Evolutionary conservation across 495 filamentous ascomycete genomes (phyloP), one percentile per base, ranked within the genome.

Genomic region (Aspergillus baeticus): DNA sequence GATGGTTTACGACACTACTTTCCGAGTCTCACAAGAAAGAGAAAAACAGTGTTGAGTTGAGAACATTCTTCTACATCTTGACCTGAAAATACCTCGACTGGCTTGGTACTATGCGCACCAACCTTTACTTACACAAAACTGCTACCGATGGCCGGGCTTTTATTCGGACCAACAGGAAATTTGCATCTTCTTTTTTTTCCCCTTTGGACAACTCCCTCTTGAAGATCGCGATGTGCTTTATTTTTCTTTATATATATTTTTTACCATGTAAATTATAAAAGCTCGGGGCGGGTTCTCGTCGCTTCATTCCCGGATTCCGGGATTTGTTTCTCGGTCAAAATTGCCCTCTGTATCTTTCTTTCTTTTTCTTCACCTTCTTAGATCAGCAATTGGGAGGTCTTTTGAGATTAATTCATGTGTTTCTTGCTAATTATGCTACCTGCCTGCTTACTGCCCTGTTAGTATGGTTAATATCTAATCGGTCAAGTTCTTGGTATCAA

Each of bases 261-360:
- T 61, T 64, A 59, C 44, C 23, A 11, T 76, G 69, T 76, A 74
- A 68, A 76, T 69, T 76, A 76, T 61, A 72, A 73, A 73, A 73
- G 71, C 69, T 63, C 71, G 73, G n/a, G 68, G 68, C 65, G 65
- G 70, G 62, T 62, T 59, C 65, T 72, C 50, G 56, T 69, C 53
- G 55, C 58, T 62, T 64, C 48, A 44, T n/a, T 45, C 39, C 7
- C n/a, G n/a, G 21, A 29, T 29, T 29, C 8, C 8, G 14, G 20
- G 10, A 6, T 49, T 13, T 49, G 17, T 21, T 50, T 26, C 20
- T 41, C 4, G 8, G 8, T 39, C 36, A 42, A 35, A 33, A 48
- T 41, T 46, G 47, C 39, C 51, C 42, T 38, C 29, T 52, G 38
- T 51, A 45, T 48, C 38, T 48, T 44, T 55, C 26, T 55, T 49